Evolutionary conservation across 306 rosid genomes (phyloP), one percentile per base, ranked within the genome.

Genomic region (Glycine latifolia): DNA sequence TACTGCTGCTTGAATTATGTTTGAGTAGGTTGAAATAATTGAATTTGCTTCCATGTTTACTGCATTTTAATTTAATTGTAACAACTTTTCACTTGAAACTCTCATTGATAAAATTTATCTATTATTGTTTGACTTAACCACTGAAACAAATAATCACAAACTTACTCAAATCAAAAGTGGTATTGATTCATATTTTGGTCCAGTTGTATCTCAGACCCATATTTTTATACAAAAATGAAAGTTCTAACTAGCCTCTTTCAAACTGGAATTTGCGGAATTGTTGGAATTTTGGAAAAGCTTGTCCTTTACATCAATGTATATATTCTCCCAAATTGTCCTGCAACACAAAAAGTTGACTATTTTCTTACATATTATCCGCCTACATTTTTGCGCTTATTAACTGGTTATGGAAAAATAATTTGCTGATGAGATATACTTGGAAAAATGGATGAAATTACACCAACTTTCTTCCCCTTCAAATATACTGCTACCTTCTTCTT

Each of bases 51-150:
- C 17, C 15, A 4, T 26, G 44, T n/a, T 63, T 35, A 54, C 46
- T 73, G 69, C 47, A 56, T 56, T 67, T 37, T 15, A 39, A 14
- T 50, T 81, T 41, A 52, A 59, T 4, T 33, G 52, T n/a, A 67
- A 55, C 8, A 41, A 59, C 56, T 37, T 66, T 11, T 31, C 49
- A 47, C 52, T 47, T 10, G 52, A 47, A 47, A 47, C n/a, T n/a
- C 12, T 9, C 12, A 47, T 8, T 31, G 5, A 20, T 46, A 4
- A 78, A 67, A 67, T 13, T 11, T 78, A 20, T 6, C 10, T 2
- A 79, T 44, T 43, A 68, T 26, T 67, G 39, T 67, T 78, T 59
- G 9, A 54, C 10, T 67, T 67, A 67, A 26, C 44, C 7, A 26
- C 44, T 39, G 26, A 41, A 31, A 10, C 44, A 69, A 26, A 46